phyloP scores from a whole-genome alignment of 1,139 yeast species.

The Saccharomyces hybrid region DNA sequence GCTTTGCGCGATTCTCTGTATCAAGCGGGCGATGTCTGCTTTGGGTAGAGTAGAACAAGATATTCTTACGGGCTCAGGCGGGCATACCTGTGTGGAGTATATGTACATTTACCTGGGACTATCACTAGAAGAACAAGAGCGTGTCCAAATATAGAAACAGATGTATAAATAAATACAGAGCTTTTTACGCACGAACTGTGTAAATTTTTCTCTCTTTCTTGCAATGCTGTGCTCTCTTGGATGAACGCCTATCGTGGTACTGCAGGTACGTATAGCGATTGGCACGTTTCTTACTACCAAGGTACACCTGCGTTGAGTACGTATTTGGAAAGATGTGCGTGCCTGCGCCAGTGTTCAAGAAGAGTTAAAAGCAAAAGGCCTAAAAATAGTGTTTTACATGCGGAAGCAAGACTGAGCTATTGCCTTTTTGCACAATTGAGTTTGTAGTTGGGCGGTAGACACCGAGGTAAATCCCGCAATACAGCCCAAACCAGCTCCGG shows the following conservation, averaged over 20 bases:
- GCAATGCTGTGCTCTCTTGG: background rate
- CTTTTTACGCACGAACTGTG: background rate
- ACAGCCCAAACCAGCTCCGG: background rate
- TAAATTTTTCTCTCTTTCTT: background rate
- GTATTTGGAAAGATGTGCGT: background rate
- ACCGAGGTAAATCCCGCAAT: background rate
- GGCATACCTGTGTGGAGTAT: background rate
- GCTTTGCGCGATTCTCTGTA: background rate
- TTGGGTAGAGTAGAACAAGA: background rate
- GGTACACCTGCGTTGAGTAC: background rate
- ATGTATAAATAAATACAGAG: background rate
- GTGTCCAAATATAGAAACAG: background rate
- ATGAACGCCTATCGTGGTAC: background rate
- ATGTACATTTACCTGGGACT: background rate
- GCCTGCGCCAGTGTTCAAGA: background rate
- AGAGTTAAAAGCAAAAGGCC: background rate
- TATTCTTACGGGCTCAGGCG: background rate
- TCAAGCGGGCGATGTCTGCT: background rate
- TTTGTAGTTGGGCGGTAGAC: background rate
- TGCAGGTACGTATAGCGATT: background rate
- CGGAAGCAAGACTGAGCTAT: background rate
- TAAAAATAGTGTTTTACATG: background rate
- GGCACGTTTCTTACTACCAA: background rate
- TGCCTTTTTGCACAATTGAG: background rate
- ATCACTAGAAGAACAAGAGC: background rate